Evolutionary conservation across 805 yeast species (phyloP).

Genomic region (Cyberlindnera misumaiensis): DNA sequence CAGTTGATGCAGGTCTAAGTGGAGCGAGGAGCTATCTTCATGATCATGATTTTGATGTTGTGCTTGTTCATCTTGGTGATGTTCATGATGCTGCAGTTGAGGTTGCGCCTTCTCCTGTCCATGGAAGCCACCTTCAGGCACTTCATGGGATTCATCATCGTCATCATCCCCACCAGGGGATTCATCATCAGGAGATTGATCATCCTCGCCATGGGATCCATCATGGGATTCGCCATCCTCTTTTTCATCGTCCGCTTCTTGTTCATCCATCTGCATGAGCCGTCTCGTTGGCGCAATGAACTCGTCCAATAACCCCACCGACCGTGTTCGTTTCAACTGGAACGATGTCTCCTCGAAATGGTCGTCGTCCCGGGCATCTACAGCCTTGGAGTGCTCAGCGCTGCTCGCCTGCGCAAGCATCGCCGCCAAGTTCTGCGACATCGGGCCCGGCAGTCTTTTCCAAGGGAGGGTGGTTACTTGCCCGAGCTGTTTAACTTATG

Average conservation of each 20-base stretch:
- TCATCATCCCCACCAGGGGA: neutral
- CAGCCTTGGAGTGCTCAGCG: constrained; percentile 29
- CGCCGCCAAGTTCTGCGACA: constrained; percentile 13
- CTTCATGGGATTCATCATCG: constrained; percentile 7
- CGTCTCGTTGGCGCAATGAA: constrained; percentile 45
- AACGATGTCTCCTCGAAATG: constrained; percentile 67
- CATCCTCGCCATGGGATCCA: neutral
- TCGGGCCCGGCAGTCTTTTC: no score
- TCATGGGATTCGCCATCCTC: neutral
- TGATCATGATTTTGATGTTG: constrained; percentile 36
- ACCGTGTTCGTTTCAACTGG: constrained; percentile 72
- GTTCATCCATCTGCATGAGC: constrained; percentile 27
- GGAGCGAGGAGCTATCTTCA: constrained; percentile 28
- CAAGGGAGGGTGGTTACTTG: neutral
- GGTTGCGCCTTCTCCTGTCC: no score
- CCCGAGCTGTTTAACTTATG: no score
- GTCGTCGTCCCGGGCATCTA: constrained; percentile 64
- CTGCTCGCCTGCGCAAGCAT: constrained; percentile 13
- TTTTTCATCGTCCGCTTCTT: constrained; percentile 1
- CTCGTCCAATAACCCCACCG: constrained; percentile 74
- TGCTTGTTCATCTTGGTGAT: constrained; percentile 13
- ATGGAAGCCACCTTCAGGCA: no score
- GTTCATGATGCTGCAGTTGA: constrained; percentile 13
- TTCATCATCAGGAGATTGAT: neutral
- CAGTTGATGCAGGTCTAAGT: constrained; percentile 19